Evolutionary conservation across 805 yeast species (phyloP), one percentile per base, ranked within the genome.

Genomic region (Metschnikowia dekortorum): DNA sequence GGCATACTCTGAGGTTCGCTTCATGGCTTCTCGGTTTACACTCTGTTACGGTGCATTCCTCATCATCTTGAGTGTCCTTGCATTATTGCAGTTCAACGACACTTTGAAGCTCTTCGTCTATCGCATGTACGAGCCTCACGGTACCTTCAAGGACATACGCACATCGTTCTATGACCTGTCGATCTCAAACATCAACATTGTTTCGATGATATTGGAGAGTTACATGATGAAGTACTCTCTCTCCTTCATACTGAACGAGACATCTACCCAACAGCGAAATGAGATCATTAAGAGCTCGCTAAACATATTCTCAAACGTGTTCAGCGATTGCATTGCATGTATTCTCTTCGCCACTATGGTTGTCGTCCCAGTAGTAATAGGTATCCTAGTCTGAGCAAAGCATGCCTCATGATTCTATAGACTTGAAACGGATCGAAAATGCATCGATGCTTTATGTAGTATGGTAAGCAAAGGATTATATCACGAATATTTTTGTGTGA

Each of bases 291-390:
- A 49, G 29, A 26, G 31, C 34, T 26, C 41, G 29, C 44, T 50
- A 6, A 43, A 35, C 13, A 18, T 45, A 8, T 53, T 48, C 39
- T 43, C 36, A 6, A 38, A 33, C 36, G 36, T 45, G 6, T 46
- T 42, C 28, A 41, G 53, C 13, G 53, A 53, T 30, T 47, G 51
- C 37, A 38, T 53, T 18, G 46, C 49, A 7, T 47, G 53, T 11
- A 32, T 54, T 18, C 36, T 54, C 33, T 55, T 55, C 11, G 51
- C 53, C 7, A 38, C 47, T 32, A 38, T 52, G 44, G 59, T 56
- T 31, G 34, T 50, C 31, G 50, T 54, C 30, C 59, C 59, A 2
- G 31, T 39, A 14, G 45, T 47, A n/a, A 47, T 56, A 29, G 48
- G 45, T 13, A 14, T 36, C 10, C 30, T 44, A 14, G 10, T 35